phyloP scores from a whole-genome alignment of 805 yeast species.

The Priceomyces medius region DNA sequence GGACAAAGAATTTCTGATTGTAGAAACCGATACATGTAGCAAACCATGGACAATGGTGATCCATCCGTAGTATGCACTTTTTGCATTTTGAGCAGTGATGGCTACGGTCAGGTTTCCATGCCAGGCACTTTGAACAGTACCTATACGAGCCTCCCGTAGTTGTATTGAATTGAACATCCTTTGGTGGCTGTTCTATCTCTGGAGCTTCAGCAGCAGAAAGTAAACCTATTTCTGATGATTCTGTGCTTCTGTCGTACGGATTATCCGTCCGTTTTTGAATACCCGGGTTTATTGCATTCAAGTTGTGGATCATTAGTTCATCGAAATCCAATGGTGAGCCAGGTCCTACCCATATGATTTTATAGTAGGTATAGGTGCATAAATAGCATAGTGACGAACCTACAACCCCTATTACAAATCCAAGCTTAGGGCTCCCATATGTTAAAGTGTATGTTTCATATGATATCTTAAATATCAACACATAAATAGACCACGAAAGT shows the following conservation, averaged over 20 bases:
- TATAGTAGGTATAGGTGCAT: slow-evolving; percentile 51
- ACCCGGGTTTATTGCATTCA: slow-evolving; percentile 12
- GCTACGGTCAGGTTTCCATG: slow-evolving; percentile 60
- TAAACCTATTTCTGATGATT: slow-evolving; percentile 6
- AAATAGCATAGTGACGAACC: slow-evolving; percentile 31
- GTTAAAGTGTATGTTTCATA: slow-evolving; percentile 17
- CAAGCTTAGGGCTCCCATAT: slow-evolving; percentile 11
- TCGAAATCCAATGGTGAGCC: slow-evolving; percentile 65
- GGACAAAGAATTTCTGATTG: slow-evolving; percentile 79
- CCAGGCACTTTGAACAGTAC: slow-evolving; percentile 51
- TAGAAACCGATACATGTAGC: slow-evolving; percentile 80
- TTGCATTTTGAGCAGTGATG: slow-evolving; percentile 56
- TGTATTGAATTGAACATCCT: slow-evolving; percentile 41
- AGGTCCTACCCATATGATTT: slow-evolving; percentile 53
- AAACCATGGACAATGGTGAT: slow-evolving; percentile 86
- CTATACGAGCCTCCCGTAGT: slow-evolving; percentile 52
- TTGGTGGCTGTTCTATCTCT: slow-evolving; percentile 26
- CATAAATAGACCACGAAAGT: slow-evolving; percentile 50
- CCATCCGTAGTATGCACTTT: slow-evolving; percentile 51
- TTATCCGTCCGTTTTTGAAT: slow-evolving; percentile 9
- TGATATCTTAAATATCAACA: slow-evolving; percentile 17
- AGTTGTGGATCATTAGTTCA: slow-evolving; percentile 33
- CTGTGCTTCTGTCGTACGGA: slow-evolving; percentile 12
- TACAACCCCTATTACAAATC: slow-evolving; percentile 16
- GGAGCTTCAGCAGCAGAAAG: slow-evolving; percentile 2